phyloP scores from a whole-genome alignment of 1,139 yeast species.

The Saccharomyces uvarum region DNA sequence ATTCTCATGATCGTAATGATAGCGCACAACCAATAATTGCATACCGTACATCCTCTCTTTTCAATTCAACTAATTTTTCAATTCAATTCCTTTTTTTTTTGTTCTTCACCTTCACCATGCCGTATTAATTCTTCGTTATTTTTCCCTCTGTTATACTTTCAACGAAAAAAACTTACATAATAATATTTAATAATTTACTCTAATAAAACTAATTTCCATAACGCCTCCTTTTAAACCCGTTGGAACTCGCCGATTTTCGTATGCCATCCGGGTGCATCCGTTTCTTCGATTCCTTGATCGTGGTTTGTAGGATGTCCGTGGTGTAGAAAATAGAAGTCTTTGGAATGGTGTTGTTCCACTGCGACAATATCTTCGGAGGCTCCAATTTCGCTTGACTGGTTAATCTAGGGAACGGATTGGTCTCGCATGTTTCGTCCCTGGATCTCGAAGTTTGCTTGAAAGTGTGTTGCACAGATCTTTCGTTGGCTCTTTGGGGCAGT shows the following conservation, averaged over 20 bases:
- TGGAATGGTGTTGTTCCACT: conserved; percentile 11
- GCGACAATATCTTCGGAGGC: conserved; percentile 15
- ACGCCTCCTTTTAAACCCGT: not conserved
- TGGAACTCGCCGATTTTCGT: not conserved
- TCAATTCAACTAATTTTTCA: not conserved
- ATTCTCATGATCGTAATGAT: not conserved
- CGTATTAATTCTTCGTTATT: not conserved
- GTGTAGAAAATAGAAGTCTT: conserved; percentile 8
- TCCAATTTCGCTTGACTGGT: conserved; percentile 5
- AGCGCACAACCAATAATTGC: not conserved
- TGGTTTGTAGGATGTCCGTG: conserved; percentile 5
- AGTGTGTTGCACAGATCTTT: not conserved
- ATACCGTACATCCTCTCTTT: not conserved
- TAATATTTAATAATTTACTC: not conserved
- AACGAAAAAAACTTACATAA: not conserved
- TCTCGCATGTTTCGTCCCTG: not conserved
- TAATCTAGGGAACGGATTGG: conserved; percentile 1
- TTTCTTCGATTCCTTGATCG: conserved; percentile 8
- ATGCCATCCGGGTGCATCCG: conserved; percentile 3
- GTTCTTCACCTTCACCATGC: not conserved
- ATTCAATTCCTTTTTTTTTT: not conserved
- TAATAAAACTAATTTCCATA: not conserved
- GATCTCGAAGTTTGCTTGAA: not conserved
- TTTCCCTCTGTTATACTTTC: not conserved
- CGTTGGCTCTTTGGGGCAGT: conserved; percentile 29